Evolutionary conservation across 371 early-diverging fungal genomes (phyloP).

Genomic region (Choanephora cucurbitarum): DNA sequence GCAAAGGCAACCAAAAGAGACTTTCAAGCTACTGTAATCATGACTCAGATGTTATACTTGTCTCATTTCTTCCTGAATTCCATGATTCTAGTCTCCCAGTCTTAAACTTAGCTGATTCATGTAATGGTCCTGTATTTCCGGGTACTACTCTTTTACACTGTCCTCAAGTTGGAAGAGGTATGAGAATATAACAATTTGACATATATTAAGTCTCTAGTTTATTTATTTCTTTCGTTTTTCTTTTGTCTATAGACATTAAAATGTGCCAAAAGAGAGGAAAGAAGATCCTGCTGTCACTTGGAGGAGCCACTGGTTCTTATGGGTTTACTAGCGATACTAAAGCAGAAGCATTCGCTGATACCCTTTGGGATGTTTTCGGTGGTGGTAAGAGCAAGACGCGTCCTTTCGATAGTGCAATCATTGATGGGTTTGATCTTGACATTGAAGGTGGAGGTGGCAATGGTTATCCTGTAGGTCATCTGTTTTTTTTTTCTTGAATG

Average conservation of each 20-base stretch:
- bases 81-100: slow-evolving; percentile 45
- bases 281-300: slow-evolving; percentile 64
- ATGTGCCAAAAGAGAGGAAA: slow-evolving; percentile 66
- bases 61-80: slow-evolving; percentile 62
- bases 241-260: slow-evolving; percentile 49
- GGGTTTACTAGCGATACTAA: slow-evolving; percentile 53
- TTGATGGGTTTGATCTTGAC: slow-evolving; percentile 76
- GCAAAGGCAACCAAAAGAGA: slow-evolving; percentile 27
- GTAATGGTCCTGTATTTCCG: slow-evolving; percentile 45
- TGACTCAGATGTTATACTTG: slow-evolving; percentile 53
- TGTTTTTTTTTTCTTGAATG: neutral
- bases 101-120: slow-evolving; percentile 64
- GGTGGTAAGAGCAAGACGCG: slow-evolving; percentile 49
- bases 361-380: slow-evolving; percentile 65
- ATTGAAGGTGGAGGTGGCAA: slow-evolving; percentile 62
- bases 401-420: slow-evolving; percentile 61
- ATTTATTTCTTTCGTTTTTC: neutral
- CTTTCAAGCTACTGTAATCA: slow-evolving; percentile 61
- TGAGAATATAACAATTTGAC: neutral
- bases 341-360: slow-evolving; percentile 57
- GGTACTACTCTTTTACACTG: slow-evolving; percentile 61
- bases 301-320: slow-evolving; percentile 68
- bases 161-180: slow-evolving; percentile 55
- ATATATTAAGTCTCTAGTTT: neutral
- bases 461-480: slow-evolving; percentile 45